Evolutionary conservation across 495 filamentous ascomycete genomes (phyloP).

Genomic region (Penicillium coffeae): DNA sequence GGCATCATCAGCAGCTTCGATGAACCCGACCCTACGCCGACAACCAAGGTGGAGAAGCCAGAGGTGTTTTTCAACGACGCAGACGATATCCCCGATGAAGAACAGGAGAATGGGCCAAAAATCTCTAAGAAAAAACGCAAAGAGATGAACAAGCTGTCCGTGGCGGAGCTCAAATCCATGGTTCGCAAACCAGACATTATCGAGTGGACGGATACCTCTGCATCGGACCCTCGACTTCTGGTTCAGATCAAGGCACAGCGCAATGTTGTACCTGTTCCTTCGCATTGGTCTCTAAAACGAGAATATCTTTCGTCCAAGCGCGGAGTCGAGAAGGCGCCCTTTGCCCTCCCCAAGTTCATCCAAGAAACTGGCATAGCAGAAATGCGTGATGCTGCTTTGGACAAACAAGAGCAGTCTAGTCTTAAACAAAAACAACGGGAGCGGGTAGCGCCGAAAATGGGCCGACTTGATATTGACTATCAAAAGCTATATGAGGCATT

Average conservation of each 20-base stretch:
- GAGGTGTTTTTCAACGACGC: slow-evolving; percentile 84
- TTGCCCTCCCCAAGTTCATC: slow-evolving; percentile 92
- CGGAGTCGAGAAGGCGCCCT: slow-evolving; percentile 91
- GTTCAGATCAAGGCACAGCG: slow-evolving; percentile 93
- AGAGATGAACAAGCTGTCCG: slow-evolving; percentile 82
- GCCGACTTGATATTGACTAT: slow-evolving; percentile 96
- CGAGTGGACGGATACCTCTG: slow-evolving; percentile 96
- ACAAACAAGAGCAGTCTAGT: slow-evolving; percentile 87
- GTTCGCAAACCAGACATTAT: slow-evolving; percentile 91
- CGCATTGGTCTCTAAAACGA: slow-evolving; percentile 91
- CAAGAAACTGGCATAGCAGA: slow-evolving; percentile 95
- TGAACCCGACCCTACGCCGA: slow-evolving; percentile 52
- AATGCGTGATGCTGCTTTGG: slow-evolving; percentile 93
- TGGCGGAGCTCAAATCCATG: slow-evolving; percentile 90
- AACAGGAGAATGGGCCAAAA: slow-evolving; percentile 60
- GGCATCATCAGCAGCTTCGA: slow-evolving; percentile 72
- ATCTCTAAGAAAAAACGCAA: slow-evolving; percentile 93
- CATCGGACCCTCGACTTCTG: slow-evolving; percentile 80
- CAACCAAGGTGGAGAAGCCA: slow-evolving; percentile 69
- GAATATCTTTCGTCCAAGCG: slow-evolving; percentile 96
- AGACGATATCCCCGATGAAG: slow-evolving; percentile 84
- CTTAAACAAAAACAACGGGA: slow-evolving; percentile 96
- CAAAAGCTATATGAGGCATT: slow-evolving; percentile 97
- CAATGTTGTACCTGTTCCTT: slow-evolving; percentile 92
- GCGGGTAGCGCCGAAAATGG: slow-evolving; percentile 93